Conservation (phyloP, 2,329 filamentous ascomycete genomes). For the Cryoendolithus antarcticus region DNA sequence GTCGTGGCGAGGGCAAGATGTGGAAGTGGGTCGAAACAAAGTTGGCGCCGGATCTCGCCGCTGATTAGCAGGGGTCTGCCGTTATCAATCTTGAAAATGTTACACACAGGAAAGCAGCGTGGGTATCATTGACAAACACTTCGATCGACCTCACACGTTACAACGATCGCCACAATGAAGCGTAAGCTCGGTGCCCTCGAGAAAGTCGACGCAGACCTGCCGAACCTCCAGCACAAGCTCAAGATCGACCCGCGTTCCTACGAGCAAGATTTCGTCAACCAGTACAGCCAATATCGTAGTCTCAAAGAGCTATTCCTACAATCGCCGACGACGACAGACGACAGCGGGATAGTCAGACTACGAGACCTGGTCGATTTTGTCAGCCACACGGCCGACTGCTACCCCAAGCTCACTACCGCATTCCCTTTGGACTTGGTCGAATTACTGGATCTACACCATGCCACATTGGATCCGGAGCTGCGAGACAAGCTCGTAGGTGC, state of each 20-base stretch:
- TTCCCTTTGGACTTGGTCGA: constrained; percentile 74
- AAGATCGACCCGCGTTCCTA: constrained; percentile 81
- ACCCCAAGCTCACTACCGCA: constrained; percentile 62
- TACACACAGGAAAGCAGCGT: too few relatives aligned
- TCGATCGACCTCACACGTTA: neutral
- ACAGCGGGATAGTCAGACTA: constrained; percentile 69
- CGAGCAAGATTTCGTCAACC: constrained; percentile 72
- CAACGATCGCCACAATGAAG: constrained; percentile 52
- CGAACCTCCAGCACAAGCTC: constrained; percentile 86
- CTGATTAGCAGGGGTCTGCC: too few relatives aligned
- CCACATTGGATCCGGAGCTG: constrained; percentile 67
- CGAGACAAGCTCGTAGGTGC: constrained; percentile 91
- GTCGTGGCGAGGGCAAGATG: too few relatives aligned
- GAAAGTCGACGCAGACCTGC: constrained; percentile 86
- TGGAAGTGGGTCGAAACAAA: too few relatives aligned
- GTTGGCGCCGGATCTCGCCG: too few relatives aligned
- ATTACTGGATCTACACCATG: constrained; percentile 72
- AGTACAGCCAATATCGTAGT: constrained; percentile 84
- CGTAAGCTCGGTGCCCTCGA: constrained; percentile 84
- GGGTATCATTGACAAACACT: too few relatives aligned
- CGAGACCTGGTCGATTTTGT: constrained; percentile 89
- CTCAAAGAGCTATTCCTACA: constrained; percentile 85
- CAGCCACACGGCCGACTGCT: constrained; percentile 87
- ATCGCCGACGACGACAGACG: constrained; percentile 64
- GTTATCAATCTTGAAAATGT: too few relatives aligned